Base-by-base conservation (phyloP, 371 early-diverging fungal genomes). In the Encephalitozoon romaleae region DNA sequence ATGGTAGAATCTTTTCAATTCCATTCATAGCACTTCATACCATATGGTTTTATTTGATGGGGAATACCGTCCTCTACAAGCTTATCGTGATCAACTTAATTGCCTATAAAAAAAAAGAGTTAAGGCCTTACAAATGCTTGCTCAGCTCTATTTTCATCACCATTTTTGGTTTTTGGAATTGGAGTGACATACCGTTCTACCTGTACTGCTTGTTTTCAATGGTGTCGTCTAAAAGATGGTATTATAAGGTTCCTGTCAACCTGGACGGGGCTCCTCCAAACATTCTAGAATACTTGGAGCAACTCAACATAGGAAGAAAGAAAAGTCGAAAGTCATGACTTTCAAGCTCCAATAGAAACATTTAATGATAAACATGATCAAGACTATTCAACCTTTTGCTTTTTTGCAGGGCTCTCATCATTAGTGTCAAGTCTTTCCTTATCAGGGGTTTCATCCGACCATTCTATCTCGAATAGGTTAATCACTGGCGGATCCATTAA, bases 381-480 rank as follows among this genome's bases (percentile, higher is more conserved):
- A 30, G 18, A 32, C 30, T 51, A 51, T 38, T 69, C 34, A 69
- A 69, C 52, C 34, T 51, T 49, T 26, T 69, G 39, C 18, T 51
- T 51, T 18, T 69, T 69, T 9, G 15, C 23, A 15, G 32, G 18
- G 47, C n/a, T 12, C 28, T 49, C 59, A 28, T 43, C 26, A 9
- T 39, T 53, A 21, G 52, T 21, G 3, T 55, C 39, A 30, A 15
- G 9, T 39, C 41, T 25, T 32, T 32, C 53, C n/a, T 53, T 28
- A 30, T 39, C 66, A 23, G 18, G 6, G 28, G 41, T 43, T 11
- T 74, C 74, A 21, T 77, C 70, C 41, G 55, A 49, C 80, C 81
- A 81, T 26, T 69, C 52, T 64, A 81, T 78, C 8, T 66, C 66
- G 67, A 84, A 84, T 21, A 74, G 32, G 54, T 80, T 81, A 2